Base-by-base conservation (phyloP, 1,284 basidiomycete genomes). In the Mycena citricolor region DNA sequence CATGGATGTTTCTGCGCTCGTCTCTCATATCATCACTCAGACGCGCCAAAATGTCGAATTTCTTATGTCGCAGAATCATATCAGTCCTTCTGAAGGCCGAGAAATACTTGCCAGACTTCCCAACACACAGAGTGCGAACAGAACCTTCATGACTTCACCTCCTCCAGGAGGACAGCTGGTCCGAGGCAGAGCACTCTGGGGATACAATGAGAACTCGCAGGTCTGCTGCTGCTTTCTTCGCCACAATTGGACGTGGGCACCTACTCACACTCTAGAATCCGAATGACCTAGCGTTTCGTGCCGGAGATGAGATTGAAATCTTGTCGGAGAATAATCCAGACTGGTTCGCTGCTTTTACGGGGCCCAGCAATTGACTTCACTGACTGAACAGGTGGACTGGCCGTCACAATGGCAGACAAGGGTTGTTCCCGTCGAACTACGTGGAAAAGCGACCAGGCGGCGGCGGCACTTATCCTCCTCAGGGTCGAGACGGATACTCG, bases 31-130 rank as follows among this genome's bases (percentile, higher is more conserved):
- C 47, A 59, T 88, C 52, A 68, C 77, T 14, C 85, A 87, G 57
- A 79, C 84, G 1, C 75, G 77, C 49, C 66, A 73, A 47, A 86
- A 89, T 57, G 66, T 89, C 48, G 66, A 79, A 6, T 77, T 89
- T 54, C 76, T 89, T 3, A 51, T 77, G 14, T 54, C 71, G 1
- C 77, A 86, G 51, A 69, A 74, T 53, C 74, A 79, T 52, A 77
- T 87, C 48, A 69, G 79, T 5, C 63, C 69, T 28, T 55, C 64
- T 12, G 79, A 81, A 57, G 84, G 79, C 6, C 62, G 70, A 7
- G 67, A 68, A 31, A 78, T 86, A 52, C 60, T 81, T 25, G 60
- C 70, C 5, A 77, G 71, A 52, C 70, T 86, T n/a, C 70, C 75
- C 35, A 39, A 40, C 37, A n/a, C n/a, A n/a, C n/a, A n/a, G n/a